Conservation (phyloP, 2,329 filamentous ascomycete genomes). For the Colletotrichum sp. region DNA sequence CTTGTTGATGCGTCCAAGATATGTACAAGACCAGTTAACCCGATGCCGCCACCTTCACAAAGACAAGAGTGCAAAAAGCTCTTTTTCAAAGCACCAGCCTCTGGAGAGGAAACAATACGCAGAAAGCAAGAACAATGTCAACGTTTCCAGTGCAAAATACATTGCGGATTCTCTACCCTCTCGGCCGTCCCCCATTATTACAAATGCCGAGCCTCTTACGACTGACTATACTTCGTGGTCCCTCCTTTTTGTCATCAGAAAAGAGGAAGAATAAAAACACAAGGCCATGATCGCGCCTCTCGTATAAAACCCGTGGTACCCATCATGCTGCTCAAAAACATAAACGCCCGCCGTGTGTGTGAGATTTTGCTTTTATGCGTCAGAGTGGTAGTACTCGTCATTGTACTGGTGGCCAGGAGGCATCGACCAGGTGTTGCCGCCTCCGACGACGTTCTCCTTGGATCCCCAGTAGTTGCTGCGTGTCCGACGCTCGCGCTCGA, state of each 20-base stretch:
- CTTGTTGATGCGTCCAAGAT: not conserved
- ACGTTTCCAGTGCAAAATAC: not conserved
- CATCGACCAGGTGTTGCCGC: constrained; percentile 46
- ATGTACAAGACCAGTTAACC: not conserved
- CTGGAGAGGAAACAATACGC: not conserved
- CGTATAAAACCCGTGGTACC: constrained; percentile 11
- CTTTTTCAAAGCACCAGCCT: not conserved
- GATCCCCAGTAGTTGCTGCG: constrained; percentile 57
- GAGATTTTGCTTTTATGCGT: constrained; percentile 40
- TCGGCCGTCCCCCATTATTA: constrained; percentile 10
- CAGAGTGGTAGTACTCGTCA: constrained; percentile 59
- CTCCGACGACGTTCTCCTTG: constrained; percentile 54
- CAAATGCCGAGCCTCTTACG: constrained; percentile 2
- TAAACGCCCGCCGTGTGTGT: constrained; percentile 10
- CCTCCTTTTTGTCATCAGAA: not conserved
- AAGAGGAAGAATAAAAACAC: not conserved
- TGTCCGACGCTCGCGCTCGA: constrained; percentile 71
- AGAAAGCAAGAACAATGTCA: not conserved
- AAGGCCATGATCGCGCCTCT: constrained; percentile 12
- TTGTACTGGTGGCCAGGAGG: constrained; percentile 51
- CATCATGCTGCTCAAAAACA: constrained; percentile 12
- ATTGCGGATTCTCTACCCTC: not conserved
- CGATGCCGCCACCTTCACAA: not conserved
- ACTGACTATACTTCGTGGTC: not conserved
- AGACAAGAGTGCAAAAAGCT: not conserved